These are phyloP conservation scores for Capsicum rhomboideum DNA, from an alignment of 257 asterid species.

Conservation along the genomic window DNA sequence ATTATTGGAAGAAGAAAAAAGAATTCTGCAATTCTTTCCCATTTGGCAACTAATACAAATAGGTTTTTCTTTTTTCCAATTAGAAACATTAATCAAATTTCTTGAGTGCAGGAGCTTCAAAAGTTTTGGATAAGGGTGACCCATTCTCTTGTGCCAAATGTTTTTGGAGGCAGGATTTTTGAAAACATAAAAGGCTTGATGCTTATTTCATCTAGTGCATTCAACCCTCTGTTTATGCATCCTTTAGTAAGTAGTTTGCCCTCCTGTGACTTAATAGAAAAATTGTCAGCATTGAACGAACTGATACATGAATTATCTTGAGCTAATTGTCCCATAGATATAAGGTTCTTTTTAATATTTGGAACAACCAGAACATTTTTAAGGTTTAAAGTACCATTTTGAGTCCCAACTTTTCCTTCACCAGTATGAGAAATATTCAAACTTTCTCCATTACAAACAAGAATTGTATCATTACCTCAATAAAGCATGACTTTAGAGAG, in stretches of 20 bases:
- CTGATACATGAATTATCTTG: background rate
- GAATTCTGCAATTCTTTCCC: background rate
- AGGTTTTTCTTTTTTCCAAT: background rate
- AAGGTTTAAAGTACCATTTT: no score
- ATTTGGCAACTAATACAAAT: no score
- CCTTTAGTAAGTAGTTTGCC: background rate
- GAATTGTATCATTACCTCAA: no score
- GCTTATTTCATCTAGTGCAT: background rate
- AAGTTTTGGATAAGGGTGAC: background rate
- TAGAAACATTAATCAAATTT: background rate
- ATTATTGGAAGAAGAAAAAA: background rate
- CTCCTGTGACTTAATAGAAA: background rate
- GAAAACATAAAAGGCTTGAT: background rate
- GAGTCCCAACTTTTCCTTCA: no score
- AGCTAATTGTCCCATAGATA: no score
- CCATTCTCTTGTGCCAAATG: background rate
- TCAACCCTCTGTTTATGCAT: background rate
- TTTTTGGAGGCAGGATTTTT: background rate
- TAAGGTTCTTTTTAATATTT: no score
- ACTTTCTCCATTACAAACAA: no score
- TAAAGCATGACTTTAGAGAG: no score
- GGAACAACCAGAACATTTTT: no score
- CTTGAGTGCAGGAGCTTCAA: background rate
- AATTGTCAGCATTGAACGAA: background rate
- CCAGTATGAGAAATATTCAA: no score